These are phyloP conservation scores for Stachybotrys elegans DNA, from an alignment of 2,329 filamentous ascomycete genomes.

Conservation along the genomic window DNA sequence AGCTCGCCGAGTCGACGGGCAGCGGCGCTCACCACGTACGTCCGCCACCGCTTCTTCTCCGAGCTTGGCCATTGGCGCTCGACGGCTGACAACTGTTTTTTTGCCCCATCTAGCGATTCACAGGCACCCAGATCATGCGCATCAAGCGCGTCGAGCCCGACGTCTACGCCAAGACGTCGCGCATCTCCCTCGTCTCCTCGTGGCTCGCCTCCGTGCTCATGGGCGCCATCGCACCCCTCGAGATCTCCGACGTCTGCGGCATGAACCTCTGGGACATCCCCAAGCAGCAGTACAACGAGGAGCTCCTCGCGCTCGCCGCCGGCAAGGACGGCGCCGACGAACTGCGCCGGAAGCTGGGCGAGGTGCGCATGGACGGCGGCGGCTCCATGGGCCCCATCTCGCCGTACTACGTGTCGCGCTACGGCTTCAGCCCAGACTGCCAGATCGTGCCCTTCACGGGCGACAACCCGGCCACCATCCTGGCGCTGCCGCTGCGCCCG, in stretches of 20 bases:
- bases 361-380: slow-evolving; percentile 76
- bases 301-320: slow-evolving; percentile 70
- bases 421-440: slow-evolving; percentile 72
- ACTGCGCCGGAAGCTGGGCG: slow-evolving; percentile 73
- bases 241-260: slow-evolving; percentile 90
- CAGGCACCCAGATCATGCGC: slow-evolving; percentile 91
- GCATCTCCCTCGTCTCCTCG: slow-evolving; percentile 91
- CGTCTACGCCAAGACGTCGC: slow-evolving; percentile 72
- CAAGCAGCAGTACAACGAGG: slow-evolving; percentile 65
- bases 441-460: slow-evolving; percentile 84
- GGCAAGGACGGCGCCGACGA: slow-evolving; percentile 52
- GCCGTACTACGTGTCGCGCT: slow-evolving; percentile 71
- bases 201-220: slow-evolving; percentile 90
- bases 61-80: slow-evolving; percentile 2
- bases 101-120: slow-evolving; percentile 68
- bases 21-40: slow-evolving; percentile 91
- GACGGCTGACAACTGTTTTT: slow-evolving; percentile 5
- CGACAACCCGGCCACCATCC: slow-evolving; percentile 93
- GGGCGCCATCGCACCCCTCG: slow-evolving; percentile 79
- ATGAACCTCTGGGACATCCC: slow-evolving; percentile 96
- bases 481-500: slow-evolving; percentile 79
- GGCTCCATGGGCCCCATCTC: slow-evolving; percentile 71
- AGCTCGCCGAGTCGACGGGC: slow-evolving; percentile 75
- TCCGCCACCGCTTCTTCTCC: slow-evolving; percentile 8
- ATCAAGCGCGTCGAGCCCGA: slow-evolving; percentile 76